A percentile compares a stretch with the other conserved stretches of the same genome.
phyloP scores from a whole-genome alignment of 257 asterid species.

The Euphrasia confusa region DNA sequence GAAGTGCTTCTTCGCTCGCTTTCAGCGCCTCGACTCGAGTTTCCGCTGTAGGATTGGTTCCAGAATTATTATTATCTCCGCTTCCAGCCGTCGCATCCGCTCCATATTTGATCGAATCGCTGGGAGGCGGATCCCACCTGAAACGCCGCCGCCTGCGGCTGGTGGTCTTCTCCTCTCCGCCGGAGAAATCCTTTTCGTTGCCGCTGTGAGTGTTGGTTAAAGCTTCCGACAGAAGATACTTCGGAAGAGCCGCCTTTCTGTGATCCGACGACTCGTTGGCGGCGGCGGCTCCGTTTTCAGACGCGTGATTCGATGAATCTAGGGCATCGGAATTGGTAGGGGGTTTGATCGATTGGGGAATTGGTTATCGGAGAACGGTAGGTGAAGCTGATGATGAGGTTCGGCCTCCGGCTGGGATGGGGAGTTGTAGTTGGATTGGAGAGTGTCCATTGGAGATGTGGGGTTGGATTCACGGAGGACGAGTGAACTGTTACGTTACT shows the following conservation, averaged over 20 bases:
- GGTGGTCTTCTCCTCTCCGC: constrained; percentile 11
- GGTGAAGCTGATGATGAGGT: constrained; percentile 1
- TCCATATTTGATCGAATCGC: constrained; percentile 28
- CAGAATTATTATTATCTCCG: constrained; percentile 33
- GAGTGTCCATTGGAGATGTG: constrained; percentile 16
- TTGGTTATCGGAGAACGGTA: background rate
- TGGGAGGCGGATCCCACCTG: constrained; percentile 13
- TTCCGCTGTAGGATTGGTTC: no score
- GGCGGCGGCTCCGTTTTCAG: constrained; percentile 26
- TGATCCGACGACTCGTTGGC: constrained; percentile 21
- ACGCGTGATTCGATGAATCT: constrained; percentile 27
- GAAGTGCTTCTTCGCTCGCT: no score
- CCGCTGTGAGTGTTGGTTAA: constrained; percentile 72
- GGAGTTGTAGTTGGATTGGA: constrained; percentile 10
- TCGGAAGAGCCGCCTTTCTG: constrained; percentile 37
- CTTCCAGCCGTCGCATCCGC: constrained; percentile 32
- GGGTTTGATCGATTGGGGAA: background rate
- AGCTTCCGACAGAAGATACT: constrained; percentile 57
- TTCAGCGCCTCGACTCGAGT: no score
- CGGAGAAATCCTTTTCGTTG: constrained; percentile 34
- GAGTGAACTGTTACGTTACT: no score
- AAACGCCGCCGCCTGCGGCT: constrained; percentile 10
- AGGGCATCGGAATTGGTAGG: constrained; percentile 36
- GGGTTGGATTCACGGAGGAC: no score
- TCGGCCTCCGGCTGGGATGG: background rate